Percentiles rank a stretch among this genome's conserved stretches.
Evolutionary conservation across 2,329 filamentous ascomycete species (phyloP).

Genomic region (Sporothrix mexicana): DNA sequence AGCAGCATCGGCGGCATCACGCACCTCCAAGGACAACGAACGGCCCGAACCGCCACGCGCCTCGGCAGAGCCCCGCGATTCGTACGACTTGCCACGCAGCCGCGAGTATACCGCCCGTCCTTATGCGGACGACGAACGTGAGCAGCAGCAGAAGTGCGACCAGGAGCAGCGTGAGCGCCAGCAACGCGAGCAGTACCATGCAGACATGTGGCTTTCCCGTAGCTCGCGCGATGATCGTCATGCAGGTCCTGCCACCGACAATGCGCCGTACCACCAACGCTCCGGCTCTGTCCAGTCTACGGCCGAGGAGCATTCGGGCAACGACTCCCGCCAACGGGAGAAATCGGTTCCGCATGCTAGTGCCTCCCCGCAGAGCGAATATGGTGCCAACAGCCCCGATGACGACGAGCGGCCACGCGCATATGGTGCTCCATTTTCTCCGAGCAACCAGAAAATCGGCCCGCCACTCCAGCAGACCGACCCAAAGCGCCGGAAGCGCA

Average conservation of each 20-base stretch:
- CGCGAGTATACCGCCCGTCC: slow-evolving; percentile 22
- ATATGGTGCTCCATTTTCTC: slow-evolving; percentile 53
- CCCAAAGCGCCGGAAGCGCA: slow-evolving; percentile 73
- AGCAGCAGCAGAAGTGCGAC: slow-evolving; percentile 28
- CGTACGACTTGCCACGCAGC: slow-evolving; percentile 27
- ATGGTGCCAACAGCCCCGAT: slow-evolving; percentile 60
- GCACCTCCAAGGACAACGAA: slow-evolving; percentile 21
- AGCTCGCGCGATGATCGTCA: slow-evolving; percentile 56
- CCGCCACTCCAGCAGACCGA: slow-evolving; percentile 59
- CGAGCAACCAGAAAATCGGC: slow-evolving; percentile 54
- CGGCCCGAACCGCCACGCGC: slow-evolving; percentile 12
- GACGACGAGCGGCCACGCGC: slow-evolving; percentile 55
- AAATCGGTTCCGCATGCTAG: slow-evolving; percentile 42
- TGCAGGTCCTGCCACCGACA: slow-evolving; percentile 55
- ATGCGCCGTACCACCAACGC: slow-evolving; percentile 52
- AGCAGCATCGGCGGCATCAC: slow-evolving; percentile 28
- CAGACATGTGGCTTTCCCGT: slow-evolving; percentile 57
- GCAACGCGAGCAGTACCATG: slow-evolving; percentile 41
- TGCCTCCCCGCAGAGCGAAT: slow-evolving; percentile 56
- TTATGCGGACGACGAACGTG: slow-evolving; percentile 22
- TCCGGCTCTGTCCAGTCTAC: slow-evolving; percentile 51
- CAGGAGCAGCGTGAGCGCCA: slow-evolving; percentile 36
- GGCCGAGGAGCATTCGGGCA: slow-evolving; percentile 56
- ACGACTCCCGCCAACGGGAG: slow-evolving; percentile 44
- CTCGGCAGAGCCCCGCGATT: slow-evolving; percentile 32